A percentile compares a stretch with the other conserved stretches of the same genome.
Conservation (phyloP, 1,284 basidiomycete species). For the Ustilago curta region DNA sequence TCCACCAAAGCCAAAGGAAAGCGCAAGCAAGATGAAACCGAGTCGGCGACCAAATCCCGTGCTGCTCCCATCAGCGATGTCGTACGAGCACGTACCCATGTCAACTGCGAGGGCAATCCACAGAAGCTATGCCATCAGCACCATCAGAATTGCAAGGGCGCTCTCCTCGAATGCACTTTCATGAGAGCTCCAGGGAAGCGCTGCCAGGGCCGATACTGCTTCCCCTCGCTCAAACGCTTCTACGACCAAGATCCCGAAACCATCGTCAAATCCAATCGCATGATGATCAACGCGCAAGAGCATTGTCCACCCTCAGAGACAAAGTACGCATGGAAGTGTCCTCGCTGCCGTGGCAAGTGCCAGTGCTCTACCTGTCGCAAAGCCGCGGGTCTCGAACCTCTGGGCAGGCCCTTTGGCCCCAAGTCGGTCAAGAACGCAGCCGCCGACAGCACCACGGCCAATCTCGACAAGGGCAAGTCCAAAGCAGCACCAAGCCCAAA, state of each 20-base stretch:
- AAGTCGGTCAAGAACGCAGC: not conserved
- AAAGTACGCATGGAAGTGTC: constrained; percentile 54
- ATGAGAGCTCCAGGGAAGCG: constrained; percentile 46
- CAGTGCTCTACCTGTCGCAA: constrained; percentile 42
- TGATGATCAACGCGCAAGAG: constrained; percentile 44
- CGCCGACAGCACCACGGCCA: not conserved
- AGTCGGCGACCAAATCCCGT: constrained; percentile 4
- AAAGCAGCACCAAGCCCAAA: constrained; percentile 9
- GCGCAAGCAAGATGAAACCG: constrained; percentile 9
- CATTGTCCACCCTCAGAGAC: constrained; percentile 45
- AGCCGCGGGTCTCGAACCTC: constrained; percentile 28
- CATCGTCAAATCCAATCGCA: constrained; percentile 43
- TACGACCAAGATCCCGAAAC: constrained; percentile 45
- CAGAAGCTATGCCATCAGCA: constrained; percentile 47
- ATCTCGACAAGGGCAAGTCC: not conserved
- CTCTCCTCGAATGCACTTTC: constrained; percentile 50
- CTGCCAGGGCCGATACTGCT: constrained; percentile 43
- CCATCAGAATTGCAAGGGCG: constrained; percentile 38
- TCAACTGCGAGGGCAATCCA: constrained; percentile 25
- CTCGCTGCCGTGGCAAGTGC: constrained; percentile 42
- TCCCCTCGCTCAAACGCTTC: constrained; percentile 37
- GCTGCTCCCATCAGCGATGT: constrained; percentile 27
- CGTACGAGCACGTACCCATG: constrained; percentile 37
- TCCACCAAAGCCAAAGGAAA: constrained; percentile 21
- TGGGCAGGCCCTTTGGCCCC: constrained; percentile 21